These are phyloP conservation scores for Zoysia pacifica DNA, from an alignment of 176 grass and related monocot species.

Conservation along the genomic window DNA sequence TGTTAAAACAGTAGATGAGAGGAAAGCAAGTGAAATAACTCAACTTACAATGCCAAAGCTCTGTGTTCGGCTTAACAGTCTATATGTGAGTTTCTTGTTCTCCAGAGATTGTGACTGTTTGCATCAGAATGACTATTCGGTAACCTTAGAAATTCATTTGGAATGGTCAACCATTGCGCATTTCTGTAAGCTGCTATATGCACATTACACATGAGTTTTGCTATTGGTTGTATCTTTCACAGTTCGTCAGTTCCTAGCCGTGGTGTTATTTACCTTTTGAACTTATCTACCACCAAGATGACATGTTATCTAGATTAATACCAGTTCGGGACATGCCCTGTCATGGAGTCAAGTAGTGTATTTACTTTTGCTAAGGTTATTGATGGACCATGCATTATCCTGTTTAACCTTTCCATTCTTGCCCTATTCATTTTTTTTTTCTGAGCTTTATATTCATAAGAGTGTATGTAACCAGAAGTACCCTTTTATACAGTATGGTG, in stretches of 20 bases:
- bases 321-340: conserved; percentile 8
- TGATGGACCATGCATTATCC: neutral
- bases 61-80: conserved; percentile 93
- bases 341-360: conserved; percentile 12
- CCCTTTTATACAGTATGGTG: conserved; percentile 74
- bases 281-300: conserved; percentile 12
- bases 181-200: conserved; percentile 11
- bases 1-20: conserved; percentile 69
- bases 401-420: conserved; percentile 18
- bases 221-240: conserved; percentile 4
- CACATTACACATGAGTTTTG: neutral
- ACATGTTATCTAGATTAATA: conserved; percentile 12
- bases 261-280: conserved; percentile 11
- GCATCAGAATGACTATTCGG: conserved; percentile 9
- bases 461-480: conserved; percentile 40
- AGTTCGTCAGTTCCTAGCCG: neutral
- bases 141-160: neutral
- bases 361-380: conserved; percentile 30
- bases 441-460: conserved; percentile 12
- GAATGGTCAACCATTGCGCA: conserved; percentile 1
- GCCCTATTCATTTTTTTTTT: conserved; percentile 15
- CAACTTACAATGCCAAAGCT: conserved; percentile 76
- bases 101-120: conserved; percentile 6
- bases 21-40: conserved; percentile 80
- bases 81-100: conserved; percentile 77